Evolutionary conservation across 345 rosid genomes (phyloP).

Genomic region (Arabidopsis suecica): DNA sequence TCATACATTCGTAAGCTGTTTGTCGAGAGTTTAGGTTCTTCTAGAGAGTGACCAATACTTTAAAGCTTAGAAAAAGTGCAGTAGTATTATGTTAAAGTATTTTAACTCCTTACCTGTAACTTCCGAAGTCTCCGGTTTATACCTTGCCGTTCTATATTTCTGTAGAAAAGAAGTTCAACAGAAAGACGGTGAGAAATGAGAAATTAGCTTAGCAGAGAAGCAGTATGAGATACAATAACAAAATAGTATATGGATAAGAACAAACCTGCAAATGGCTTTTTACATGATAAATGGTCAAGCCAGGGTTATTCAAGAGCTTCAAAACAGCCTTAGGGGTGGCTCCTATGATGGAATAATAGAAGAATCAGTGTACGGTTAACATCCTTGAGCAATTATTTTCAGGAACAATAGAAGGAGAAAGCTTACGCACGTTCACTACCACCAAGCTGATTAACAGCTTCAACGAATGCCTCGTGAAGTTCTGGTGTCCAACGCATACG

Average conservation of each 20-base stretch:
- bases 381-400: constrained; percentile 11
- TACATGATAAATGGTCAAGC: constrained; percentile 92
- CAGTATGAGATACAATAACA: background rate
- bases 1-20: constrained; percentile 8
- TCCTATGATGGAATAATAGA: constrained; percentile 54
- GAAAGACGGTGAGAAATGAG: constrained; percentile 10
- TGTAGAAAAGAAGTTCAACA: constrained; percentile 30
- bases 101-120: constrained; percentile 45
- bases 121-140: constrained; percentile 79
- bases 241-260: constrained; percentile 12
- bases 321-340: constrained; percentile 97
- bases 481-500: constrained; percentile 98
- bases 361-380: background rate
- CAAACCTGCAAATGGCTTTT: constrained; percentile 96
- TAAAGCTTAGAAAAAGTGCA: background rate
- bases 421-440: constrained; percentile 83
- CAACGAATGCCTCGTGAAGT: constrained; percentile 93
- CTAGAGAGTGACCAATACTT: constrained; percentile 18
- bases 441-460: constrained; percentile 90
- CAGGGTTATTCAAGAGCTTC: constrained; percentile 81
- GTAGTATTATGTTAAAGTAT: background rate
- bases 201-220: constrained; percentile 14
- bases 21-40: background rate
- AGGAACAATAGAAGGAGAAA: constrained; percentile 20
- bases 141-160: constrained; percentile 94